Evolutionary conservation across 2,329 filamentous ascomycete genomes (phyloP).

Genomic region (Xylariaceae sp.): DNA sequence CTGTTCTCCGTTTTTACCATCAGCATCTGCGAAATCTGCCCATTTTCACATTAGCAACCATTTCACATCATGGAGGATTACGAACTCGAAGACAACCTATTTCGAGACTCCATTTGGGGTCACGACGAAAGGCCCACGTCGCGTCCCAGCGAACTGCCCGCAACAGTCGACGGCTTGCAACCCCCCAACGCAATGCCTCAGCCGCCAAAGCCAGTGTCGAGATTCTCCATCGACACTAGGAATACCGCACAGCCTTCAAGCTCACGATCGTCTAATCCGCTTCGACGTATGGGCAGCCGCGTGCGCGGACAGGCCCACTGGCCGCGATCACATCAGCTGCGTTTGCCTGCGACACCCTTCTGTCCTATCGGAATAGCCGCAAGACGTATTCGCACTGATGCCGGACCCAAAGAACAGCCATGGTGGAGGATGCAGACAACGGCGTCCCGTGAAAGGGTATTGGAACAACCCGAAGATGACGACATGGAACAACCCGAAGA

Average conservation of each 20-base stretch:
- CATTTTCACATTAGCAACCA: neutral
- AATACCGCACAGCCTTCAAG: conserved; percentile 13
- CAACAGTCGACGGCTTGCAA: neutral
- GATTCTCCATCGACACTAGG: conserved; percentile 23
- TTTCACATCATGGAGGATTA: neutral
- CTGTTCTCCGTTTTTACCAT: neutral
- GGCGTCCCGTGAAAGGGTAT: neutral
- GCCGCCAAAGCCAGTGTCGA: conserved; percentile 13
- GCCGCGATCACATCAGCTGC: conserved; percentile 15
- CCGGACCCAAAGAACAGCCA: conserved; percentile 9
- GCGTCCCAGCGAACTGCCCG: conserved; percentile 18
- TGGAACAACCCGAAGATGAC: too few relatives aligned
- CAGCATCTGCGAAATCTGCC: too few relatives aligned
- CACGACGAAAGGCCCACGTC: conserved; percentile 18
- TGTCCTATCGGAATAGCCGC: conserved; percentile 2
- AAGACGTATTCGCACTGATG: conserved; percentile 4
- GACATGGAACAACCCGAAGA: conserved; percentile 11
- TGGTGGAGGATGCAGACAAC: neutral
- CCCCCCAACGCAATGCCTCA: neutral
- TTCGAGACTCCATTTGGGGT: conserved; percentile 25
- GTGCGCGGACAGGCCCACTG: conserved; percentile 6
- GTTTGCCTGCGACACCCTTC: conserved; percentile 7
- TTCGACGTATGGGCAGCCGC: conserved; percentile 2
- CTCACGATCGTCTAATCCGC: conserved; percentile 9
- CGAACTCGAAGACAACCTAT: conserved; percentile 16